Evolutionary conservation across 2,329 filamentous ascomycete species (phyloP).

Genomic region (Neocatenulostroma microsporum): DNA sequence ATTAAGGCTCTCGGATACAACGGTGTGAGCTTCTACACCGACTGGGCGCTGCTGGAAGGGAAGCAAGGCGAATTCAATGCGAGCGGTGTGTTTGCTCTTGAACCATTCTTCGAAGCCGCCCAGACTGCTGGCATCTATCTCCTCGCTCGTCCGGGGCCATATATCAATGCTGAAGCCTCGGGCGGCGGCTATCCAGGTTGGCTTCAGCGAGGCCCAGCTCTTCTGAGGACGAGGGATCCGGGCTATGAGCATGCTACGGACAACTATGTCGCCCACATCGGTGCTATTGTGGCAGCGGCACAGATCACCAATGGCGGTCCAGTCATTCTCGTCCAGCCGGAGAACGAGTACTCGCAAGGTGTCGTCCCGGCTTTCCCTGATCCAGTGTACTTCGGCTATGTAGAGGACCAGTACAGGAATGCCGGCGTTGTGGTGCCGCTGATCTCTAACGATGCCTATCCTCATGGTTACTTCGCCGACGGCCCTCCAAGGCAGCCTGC

Average conservation of each 20-base stretch:
- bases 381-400: conserved; percentile 60
- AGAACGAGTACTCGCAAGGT: conserved; percentile 66
- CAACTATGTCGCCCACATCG: conserved; percentile 56
- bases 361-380: conserved; percentile 54
- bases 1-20: conserved; percentile 75
- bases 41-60: conserved; percentile 72
- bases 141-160: conserved; percentile 44
- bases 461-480: conserved; percentile 55
- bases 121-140: conserved; percentile 67
- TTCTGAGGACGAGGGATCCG: conserved; percentile 54
- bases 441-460: conserved; percentile 64
- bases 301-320: conserved; percentile 80
- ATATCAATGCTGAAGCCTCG: conserved; percentile 68
- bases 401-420: conserved; percentile 59
- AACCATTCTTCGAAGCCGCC: conserved; percentile 71
- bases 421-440: conserved; percentile 66
- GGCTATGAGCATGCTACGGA: conserved; percentile 60
- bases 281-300: conserved; percentile 59
- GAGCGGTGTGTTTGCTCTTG: conserved; percentile 63
- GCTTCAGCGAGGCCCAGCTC: conserved; percentile 61
- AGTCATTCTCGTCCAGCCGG: conserved; percentile 69
- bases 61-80: conserved; percentile 61
- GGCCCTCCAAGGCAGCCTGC: conserved; percentile 42
- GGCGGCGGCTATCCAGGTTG: conserved; percentile 77
- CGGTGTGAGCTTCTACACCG: conserved; percentile 67